Evolutionary conservation across 495 filamentous ascomycete genomes (phyloP), one percentile per base, ranked within the genome.

Genomic region (Pseudotulostoma volvatum): DNA sequence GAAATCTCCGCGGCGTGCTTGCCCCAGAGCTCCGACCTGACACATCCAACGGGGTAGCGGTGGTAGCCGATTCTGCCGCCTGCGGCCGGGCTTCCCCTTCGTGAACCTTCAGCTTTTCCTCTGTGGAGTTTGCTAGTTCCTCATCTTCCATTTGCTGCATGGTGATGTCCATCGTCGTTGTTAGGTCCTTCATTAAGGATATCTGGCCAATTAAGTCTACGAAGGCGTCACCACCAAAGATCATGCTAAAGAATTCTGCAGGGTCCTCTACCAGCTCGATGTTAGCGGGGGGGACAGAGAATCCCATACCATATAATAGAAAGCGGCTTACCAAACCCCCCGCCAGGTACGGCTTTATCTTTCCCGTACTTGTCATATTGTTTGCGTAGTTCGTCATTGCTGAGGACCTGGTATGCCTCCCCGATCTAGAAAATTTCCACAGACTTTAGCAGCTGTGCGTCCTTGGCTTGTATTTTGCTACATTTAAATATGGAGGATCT

Each of bases 351-450:
- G 1, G 88, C 84, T 37, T 77, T 72, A 42, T 96, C 88, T 60
- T 96, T 99, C 56, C 90, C 90, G 66, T 74, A 84, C 53, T 93
- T 90, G 59, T 99, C 90, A 64, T 99, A 99, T 54, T 81, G 76
- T 45, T 77, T 79, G 47, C 90, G 79, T 28, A 96, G 68, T 17
- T 92, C 79, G 38, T 76, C 60, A 53, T 93, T 79, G 50, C 81
- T 88, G 39, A 99, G 74, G 31, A 99, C 87, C 64, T 99, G 90
- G 57, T 99, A 99, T 31, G 90, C 90, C 62, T 96, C 92, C 40
- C 90, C 88, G 48, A 96, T 93, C 69, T 79, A 34, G 14, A 1
- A 20, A 13, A 35, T 9, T 8, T n/a, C n/a, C n/a, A n/a, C n/a
- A n/a, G n/a, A n/a, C n/a, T n/a, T n/a, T n/a, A n/a, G n/a, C n/a